Evolutionary conservation across 805 yeast species (phyloP).

Genomic region (Wickerhamiella sergipiensis): DNA sequence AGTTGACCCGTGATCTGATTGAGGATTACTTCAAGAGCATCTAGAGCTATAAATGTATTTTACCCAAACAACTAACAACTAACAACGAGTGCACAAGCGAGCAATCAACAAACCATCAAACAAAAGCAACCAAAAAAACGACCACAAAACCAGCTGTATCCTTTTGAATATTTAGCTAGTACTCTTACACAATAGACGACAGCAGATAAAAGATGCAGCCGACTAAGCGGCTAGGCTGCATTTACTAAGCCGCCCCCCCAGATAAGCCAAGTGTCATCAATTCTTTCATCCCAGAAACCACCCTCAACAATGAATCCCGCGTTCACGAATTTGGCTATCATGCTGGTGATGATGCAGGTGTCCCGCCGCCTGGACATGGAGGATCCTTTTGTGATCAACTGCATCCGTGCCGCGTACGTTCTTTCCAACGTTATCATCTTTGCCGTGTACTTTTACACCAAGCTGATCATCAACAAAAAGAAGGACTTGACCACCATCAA

Average conservation of each 20-base stretch:
- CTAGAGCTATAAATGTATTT: not conserved
- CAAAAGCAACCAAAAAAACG: no score
- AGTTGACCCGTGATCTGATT: slow-evolving; percentile 7
- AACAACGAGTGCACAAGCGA: no score
- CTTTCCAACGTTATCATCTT: slow-evolving; percentile 54
- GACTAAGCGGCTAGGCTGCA: no score
- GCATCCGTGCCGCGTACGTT: slow-evolving; percentile 61
- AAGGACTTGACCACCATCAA: slow-evolving; percentile 84
- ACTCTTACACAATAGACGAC: no score
- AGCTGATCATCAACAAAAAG: slow-evolving; percentile 47
- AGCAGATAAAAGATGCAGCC: no score
- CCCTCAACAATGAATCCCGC: slow-evolving; percentile 65
- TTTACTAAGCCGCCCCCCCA: no score
- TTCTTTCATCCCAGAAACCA: not conserved
- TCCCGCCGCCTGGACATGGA: slow-evolving; percentile 82
- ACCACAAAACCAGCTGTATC: no score
- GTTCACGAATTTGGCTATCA: slow-evolving; percentile 68
- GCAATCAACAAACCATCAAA: no score
- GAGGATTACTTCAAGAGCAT: slow-evolving; percentile 4
- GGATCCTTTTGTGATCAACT: slow-evolving; percentile 57
- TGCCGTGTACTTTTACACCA: slow-evolving; percentile 51
- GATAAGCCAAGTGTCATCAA: not conserved
- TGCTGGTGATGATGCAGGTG: slow-evolving; percentile 94
- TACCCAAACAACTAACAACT: no score
- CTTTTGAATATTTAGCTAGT: no score